Evolutionary conservation across 305 asterid species (phyloP).

Genomic region (Ilex paraguariensis): DNA sequence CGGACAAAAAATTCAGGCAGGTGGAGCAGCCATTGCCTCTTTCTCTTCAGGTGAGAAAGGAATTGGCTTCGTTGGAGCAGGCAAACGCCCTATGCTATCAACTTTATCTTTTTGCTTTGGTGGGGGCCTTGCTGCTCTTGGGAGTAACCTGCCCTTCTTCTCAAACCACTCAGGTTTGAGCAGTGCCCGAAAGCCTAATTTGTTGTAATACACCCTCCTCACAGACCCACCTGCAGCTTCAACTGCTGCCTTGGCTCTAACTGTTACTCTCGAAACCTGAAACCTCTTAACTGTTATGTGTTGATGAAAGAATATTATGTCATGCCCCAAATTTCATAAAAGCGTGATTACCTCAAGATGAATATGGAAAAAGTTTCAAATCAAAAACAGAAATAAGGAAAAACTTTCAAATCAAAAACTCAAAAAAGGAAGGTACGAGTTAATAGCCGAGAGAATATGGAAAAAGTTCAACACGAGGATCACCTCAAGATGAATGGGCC

Average conservation of each 20-base stretch:
- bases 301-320: too few relatives aligned
- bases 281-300: background rate
- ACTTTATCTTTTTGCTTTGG: slow-evolving; percentile 81
- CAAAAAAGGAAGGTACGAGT: background rate
- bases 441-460: background rate
- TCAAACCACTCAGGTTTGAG: slow-evolving; percentile 95
- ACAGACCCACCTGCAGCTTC: slow-evolving; percentile 94
- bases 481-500: slow-evolving; percentile 99
- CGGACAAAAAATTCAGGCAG: slow-evolving; percentile 15
- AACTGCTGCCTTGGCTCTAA: slow-evolving; percentile 85
- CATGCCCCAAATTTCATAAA: too few relatives aligned
- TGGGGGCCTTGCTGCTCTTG: slow-evolving; percentile 92
- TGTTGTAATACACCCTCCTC: slow-evolving; percentile 88
- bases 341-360: too few relatives aligned
- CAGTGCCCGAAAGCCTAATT: slow-evolving; percentile 75
- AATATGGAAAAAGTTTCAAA: too few relatives aligned
- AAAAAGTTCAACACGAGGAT: background rate
- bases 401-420: background rate
- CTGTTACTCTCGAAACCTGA: slow-evolving; percentile 92
- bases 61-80: slow-evolving; percentile 90
- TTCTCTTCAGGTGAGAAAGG: slow-evolving; percentile 54
- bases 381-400: background rate
- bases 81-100: slow-evolving; percentile 85
- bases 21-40: slow-evolving; percentile 34
- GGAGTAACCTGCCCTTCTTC: slow-evolving; percentile 92